phyloP scores from a whole-genome alignment of 2,329 filamentous ascomycete species.

The Xylariales sp. region DNA sequence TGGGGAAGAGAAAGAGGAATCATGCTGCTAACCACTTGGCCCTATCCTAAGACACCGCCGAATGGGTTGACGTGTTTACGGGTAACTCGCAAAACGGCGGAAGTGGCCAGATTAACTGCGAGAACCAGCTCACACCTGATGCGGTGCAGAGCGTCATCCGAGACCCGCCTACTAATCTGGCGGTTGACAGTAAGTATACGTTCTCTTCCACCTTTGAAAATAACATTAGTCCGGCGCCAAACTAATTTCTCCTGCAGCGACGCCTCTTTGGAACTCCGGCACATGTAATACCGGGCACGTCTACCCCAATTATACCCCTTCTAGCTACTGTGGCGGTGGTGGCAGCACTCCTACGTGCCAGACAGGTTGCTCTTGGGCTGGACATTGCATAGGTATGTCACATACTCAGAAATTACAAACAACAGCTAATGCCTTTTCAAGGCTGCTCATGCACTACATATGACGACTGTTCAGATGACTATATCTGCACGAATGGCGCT shows the following conservation, averaged over 20 bases:
- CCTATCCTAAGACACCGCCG: conserved; percentile 21
- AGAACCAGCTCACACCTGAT: conserved; percentile 51
- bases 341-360: conserved; percentile 27
- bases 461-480: conserved; percentile 40
- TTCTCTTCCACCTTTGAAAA: background rate
- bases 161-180: conserved; percentile 46
- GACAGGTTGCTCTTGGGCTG: conserved; percentile 39
- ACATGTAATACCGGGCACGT: conserved; percentile 44
- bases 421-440: conserved; percentile 15
- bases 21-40: conserved; percentile 14
- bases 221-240: background rate
- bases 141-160: conserved; percentile 47
- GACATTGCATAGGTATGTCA: conserved; percentile 38
- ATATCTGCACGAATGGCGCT: conserved; percentile 36
- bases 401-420: background rate
- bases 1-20: conserved; percentile 10
- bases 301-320: conserved; percentile 38
- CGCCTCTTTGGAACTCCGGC: conserved; percentile 41
- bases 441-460: conserved; percentile 38
- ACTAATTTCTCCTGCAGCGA: conserved; percentile 34
- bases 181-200: conserved; percentile 49
- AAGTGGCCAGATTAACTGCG: conserved; percentile 51
- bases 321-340: conserved; percentile 38
- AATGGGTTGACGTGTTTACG: conserved; percentile 55
- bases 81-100: conserved; percentile 51